Percentiles rank a stretch among this genome's conserved stretches.
Conservation (phyloP, 2,329 filamentous ascomycete species). For the Fusarium tjaetaba region DNA sequence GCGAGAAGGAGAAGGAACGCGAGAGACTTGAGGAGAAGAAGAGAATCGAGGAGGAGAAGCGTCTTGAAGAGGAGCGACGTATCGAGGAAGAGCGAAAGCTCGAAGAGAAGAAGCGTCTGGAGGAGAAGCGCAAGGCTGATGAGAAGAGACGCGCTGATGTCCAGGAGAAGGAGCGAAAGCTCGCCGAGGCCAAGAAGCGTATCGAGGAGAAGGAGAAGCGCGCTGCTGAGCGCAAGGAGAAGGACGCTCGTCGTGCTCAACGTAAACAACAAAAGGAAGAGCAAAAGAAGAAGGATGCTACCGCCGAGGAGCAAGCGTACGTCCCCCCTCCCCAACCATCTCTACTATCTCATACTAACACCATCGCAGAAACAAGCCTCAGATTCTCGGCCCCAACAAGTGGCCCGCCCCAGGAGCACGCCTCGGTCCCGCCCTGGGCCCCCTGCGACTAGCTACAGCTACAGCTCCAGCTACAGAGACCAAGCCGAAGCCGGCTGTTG, state of each 20-base stretch:
- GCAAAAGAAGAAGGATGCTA: constrained; percentile 13
- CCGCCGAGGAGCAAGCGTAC: constrained; percentile 12
- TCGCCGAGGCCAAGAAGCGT: constrained; percentile 9
- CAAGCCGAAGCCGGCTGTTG: constrained; percentile 4
- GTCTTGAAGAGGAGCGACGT: constrained; percentile 3
- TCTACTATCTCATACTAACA: background rate
- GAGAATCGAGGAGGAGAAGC: constrained; percentile 9
- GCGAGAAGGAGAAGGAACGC: constrained; percentile 2
- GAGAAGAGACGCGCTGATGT: constrained; percentile 4
- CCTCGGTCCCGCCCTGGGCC: constrained; percentile 8
- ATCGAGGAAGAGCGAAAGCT: constrained; percentile 18
- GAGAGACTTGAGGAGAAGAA: constrained; percentile 13
- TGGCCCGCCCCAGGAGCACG: constrained; percentile 15
- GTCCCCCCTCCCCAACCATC: rapidly evolving
- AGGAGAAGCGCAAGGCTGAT: constrained; percentile 9
- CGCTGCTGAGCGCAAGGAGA: constrained; percentile 19
- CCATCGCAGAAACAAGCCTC: constrained; percentile 3
- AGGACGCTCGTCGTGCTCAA: constrained; percentile 14
- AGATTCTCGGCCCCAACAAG: constrained; percentile 17
- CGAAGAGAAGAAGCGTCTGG: constrained; percentile 8
- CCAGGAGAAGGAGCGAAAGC: constrained; percentile 9
- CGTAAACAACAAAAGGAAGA: constrained; percentile 21
- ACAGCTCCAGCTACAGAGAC: constrained; percentile 9
- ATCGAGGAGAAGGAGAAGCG: constrained; percentile 17
- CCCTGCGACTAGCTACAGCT: background rate